A percentile compares a stretch with the other conserved stretches of the same genome.
Evolutionary conservation across 148 eudicot genomes (phyloP).

Genomic region (Heliamphora exappendiculata): DNA sequence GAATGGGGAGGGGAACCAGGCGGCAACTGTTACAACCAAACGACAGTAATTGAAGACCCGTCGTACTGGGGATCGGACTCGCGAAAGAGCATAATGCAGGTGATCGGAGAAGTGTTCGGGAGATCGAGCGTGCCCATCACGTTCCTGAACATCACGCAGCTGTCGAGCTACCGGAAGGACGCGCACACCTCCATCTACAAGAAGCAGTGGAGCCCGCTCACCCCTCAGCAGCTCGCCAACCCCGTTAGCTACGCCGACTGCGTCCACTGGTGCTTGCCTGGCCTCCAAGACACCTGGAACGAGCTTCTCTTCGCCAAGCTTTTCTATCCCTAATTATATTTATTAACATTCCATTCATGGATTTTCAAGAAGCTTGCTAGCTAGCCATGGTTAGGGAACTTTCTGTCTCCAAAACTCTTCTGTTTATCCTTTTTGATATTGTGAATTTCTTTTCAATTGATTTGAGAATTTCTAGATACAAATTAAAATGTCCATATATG

Average conservation of each 20-base stretch:
- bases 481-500: too few relatives aligned
- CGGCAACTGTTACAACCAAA: slow-evolving; percentile 82
- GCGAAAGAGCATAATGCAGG: slow-evolving; percentile 60
- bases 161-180: slow-evolving; percentile 75
- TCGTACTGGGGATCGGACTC: slow-evolving; percentile 78
- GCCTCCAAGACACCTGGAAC: slow-evolving; percentile 94
- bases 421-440: too few relatives aligned
- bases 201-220: slow-evolving; percentile 76
- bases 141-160: slow-evolving; percentile 79
- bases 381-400: too few relatives aligned
- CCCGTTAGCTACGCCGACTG: slow-evolving; percentile 87
- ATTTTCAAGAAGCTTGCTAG: too few relatives aligned
- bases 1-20: slow-evolving; percentile 77
- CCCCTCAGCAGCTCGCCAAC: slow-evolving; percentile 69
- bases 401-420: too few relatives aligned
- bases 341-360: too few relatives aligned
- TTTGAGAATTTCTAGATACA: too few relatives aligned
- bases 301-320: slow-evolving; percentile 83
- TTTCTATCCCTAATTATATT: slow-evolving; percentile 61
- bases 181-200: slow-evolving; percentile 93
- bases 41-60: slow-evolving; percentile 56
- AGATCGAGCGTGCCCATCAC: slow-evolving; percentile 54
- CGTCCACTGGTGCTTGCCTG: slow-evolving; percentile 92
- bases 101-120: slow-evolving; percentile 58
- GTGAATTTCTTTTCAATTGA: too few relatives aligned